Percentiles rank a stretch among this genome's conserved stretches.
Conservation (phyloP, 352 stramenopile genomes). For the Aphanomyces euteiches region DNA sequence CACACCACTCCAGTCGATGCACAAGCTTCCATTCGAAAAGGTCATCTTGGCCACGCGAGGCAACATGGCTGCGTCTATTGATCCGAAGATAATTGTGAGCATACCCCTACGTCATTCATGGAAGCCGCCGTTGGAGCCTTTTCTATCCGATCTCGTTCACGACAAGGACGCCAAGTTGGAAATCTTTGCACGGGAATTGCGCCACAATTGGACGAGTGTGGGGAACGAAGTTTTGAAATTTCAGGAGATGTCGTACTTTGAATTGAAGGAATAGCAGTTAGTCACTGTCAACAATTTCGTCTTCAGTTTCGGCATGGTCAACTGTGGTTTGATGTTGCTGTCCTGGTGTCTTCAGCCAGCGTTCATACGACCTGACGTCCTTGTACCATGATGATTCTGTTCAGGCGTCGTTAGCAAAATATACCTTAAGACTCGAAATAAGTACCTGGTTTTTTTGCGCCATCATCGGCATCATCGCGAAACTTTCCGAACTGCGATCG, state of each 20-base stretch:
- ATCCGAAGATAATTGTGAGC: slow-evolving; percentile 49
- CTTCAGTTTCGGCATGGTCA: background rate
- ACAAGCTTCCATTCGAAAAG: slow-evolving; percentile 64
- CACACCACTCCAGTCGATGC: slow-evolving; percentile 52
- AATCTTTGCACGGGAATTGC: slow-evolving; percentile 66
- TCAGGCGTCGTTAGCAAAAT: background rate
- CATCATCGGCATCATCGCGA: background rate
- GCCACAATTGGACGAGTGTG: slow-evolving; percentile 55
- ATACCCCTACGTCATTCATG: slow-evolving; percentile 71
- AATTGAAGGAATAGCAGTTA: background rate
- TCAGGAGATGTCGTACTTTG: slow-evolving; percentile 35
- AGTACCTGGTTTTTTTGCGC: background rate
- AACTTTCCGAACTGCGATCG: slow-evolving; percentile 34
- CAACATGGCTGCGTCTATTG: slow-evolving; percentile 32
- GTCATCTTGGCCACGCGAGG: slow-evolving; percentile 54
- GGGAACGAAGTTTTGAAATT: slow-evolving; percentile 72
- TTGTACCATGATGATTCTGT: background rate
- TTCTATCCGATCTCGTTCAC: slow-evolving; percentile 39
- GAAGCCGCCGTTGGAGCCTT: slow-evolving; percentile 64
- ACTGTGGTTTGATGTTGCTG: background rate
- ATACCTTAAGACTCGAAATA: background rate
- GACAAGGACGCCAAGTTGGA: slow-evolving; percentile 40
- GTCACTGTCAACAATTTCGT: slow-evolving; percentile 17
- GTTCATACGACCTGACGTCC: background rate
- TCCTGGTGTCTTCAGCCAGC: background rate